Evolutionary conservation across 2,329 filamentous ascomycete genomes (phyloP).

Genomic region (Ilyonectria mors-panacis): DNA sequence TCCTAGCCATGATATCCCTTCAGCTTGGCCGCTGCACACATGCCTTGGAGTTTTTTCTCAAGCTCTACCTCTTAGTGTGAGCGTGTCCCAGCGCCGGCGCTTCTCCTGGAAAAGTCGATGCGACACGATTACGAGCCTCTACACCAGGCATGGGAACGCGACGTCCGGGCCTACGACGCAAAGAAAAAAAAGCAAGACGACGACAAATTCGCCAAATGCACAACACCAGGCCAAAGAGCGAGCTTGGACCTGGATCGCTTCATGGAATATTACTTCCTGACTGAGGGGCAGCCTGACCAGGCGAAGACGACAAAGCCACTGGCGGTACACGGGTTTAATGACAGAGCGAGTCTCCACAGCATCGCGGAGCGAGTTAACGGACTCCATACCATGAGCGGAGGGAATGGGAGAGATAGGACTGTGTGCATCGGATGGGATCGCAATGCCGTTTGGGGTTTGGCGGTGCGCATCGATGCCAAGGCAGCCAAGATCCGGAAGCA

Average conservation of each 20-base stretch:
- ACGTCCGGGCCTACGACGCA: background rate
- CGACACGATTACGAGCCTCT: slow-evolving; percentile 24
- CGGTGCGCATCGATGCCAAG: background rate
- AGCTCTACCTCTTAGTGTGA: slow-evolving; percentile 4
- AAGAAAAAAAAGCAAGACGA: slow-evolving; percentile 17
- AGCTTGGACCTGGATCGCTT: slow-evolving; percentile 3
- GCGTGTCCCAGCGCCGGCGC: slow-evolving; percentile 7
- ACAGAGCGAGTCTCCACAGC: background rate
- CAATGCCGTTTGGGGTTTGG: background rate
- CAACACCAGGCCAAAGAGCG: slow-evolving; percentile 19
- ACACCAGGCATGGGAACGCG: slow-evolving; percentile 5
- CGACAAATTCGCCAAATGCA: slow-evolving; percentile 13
- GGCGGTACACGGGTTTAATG: background rate
- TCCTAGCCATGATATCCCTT: background rate
- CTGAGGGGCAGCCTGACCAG: slow-evolving; percentile 20
- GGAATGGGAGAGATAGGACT: background rate
- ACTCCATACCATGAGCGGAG: slow-evolving; percentile 4
- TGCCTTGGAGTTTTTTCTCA: background rate
- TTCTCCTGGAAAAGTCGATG: slow-evolving; percentile 18
- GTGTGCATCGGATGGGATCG: slow-evolving; percentile 23
- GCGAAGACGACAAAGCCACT: slow-evolving; percentile 15
- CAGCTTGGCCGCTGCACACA: background rate
- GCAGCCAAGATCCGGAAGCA: background rate
- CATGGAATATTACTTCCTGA: slow-evolving; percentile 29
- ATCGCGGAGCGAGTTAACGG: background rate